These are phyloP conservation scores for Corymbia citriodora DNA, from an alignment of 441 rosid species.

Conservation along the genomic window DNA sequence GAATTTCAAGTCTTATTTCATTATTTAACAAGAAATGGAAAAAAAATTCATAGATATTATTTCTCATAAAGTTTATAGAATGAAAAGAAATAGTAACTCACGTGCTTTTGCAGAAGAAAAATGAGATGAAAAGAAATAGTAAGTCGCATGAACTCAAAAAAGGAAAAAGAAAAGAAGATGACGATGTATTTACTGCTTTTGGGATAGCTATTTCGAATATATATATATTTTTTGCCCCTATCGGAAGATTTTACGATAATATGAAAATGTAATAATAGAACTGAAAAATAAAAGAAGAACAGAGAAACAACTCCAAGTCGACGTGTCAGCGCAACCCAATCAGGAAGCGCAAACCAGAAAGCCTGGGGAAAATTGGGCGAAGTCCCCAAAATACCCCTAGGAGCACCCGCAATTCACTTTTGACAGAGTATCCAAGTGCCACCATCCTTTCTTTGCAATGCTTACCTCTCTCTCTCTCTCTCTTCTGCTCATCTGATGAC, in stretches of 20 bases:
- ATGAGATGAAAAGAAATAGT: background rate
- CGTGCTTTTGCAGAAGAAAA: accelerated
- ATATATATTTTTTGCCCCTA: too few species aligned
- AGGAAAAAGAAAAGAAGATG: background rate
- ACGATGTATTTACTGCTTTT: background rate
- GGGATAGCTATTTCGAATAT: background rate
- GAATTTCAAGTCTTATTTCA: background rate
- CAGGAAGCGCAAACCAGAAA: background rate
- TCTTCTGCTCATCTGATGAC: background rate
- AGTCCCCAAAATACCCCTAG: background rate
- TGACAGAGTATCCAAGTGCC: background rate
- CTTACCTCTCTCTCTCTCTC: background rate
- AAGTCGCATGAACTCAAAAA: background rate
- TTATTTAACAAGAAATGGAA: background rate
- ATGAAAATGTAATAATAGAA: background rate
- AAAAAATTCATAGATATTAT: background rate
- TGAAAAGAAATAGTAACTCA: background rate
- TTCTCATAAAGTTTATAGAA: background rate
- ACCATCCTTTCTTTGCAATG: background rate
- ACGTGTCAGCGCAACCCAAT: background rate
- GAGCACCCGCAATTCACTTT: background rate
- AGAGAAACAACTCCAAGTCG: background rate
- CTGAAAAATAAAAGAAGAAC: background rate
- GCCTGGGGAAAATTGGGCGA: background rate
- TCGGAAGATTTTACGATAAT: background rate